These are phyloP conservation scores for Aquanectria penicillioides DNA, from an alignment of 2,329 filamentous ascomycete genomes.

Conservation along the genomic window DNA sequence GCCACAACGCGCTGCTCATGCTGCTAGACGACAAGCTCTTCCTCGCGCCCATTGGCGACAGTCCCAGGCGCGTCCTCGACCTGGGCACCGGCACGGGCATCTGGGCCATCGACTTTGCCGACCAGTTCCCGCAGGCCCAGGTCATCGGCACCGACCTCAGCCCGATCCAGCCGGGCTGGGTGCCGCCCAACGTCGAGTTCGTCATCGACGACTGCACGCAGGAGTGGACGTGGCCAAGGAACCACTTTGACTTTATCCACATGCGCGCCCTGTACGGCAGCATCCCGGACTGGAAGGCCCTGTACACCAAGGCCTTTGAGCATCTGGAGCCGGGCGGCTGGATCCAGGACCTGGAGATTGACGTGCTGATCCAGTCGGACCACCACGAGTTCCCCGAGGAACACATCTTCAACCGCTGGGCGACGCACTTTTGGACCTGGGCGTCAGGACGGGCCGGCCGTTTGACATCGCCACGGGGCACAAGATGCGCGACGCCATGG, in stretches of 20 bases:
- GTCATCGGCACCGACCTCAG: constrained; percentile 49
- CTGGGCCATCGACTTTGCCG: constrained; percentile 56
- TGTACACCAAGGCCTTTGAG: constrained; percentile 61
- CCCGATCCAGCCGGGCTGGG: constrained; percentile 47
- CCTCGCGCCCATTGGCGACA: constrained; percentile 34
- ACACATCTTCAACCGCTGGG: constrained; percentile 44
- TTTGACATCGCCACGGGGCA: constrained; percentile 34
- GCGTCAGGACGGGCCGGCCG: constrained; percentile 40
- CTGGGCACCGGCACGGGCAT: constrained; percentile 68
- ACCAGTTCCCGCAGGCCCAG: constrained; percentile 41
- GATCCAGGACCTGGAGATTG: constrained; percentile 44
- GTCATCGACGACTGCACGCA: constrained; percentile 47
- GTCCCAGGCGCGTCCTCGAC: constrained; percentile 51
- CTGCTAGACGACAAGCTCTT: constrained; percentile 37
- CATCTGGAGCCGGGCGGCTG: constrained; percentile 57
- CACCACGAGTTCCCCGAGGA: constrained; percentile 22
- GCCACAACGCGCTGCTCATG: constrained; percentile 38
- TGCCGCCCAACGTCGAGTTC: constrained; percentile 45
- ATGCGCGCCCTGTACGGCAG: constrained; percentile 65
- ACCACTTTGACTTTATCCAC: constrained; percentile 68
- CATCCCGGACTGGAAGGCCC: constrained; percentile 64
- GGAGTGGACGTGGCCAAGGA: constrained; percentile 55
- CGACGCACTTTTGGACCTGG: constrained; percentile 40
- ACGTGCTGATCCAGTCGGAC: constrained; percentile 31
- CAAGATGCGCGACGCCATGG: constrained; percentile 33